These are phyloP conservation scores for Sporothrix pallida DNA, from an alignment of 2,329 filamentous ascomycete species.

Conservation along the genomic window DNA sequence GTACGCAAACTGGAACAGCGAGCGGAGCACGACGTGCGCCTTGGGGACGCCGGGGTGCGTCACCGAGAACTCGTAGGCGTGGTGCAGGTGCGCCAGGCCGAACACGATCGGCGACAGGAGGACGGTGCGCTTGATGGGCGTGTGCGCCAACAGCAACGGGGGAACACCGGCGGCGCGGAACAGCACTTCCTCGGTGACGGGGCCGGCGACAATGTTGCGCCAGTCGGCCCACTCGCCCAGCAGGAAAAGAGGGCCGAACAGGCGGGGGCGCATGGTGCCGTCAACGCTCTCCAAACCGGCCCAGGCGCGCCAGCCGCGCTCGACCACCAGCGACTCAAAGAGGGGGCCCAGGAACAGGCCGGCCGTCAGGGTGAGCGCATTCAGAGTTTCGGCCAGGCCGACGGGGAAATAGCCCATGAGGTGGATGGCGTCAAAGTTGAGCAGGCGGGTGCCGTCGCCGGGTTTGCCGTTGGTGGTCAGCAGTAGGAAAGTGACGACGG, in stretches of 20 bases:
- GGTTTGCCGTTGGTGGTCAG: constrained; percentile 61
- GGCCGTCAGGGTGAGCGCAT: constrained; percentile 71
- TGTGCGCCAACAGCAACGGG: constrained; percentile 74
- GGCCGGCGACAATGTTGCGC: constrained; percentile 86
- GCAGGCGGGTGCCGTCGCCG: constrained; percentile 45
- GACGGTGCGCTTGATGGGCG: constrained; percentile 65
- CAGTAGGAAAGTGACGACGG: constrained; percentile 69
- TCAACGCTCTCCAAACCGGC: constrained; percentile 42
- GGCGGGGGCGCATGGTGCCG: constrained; percentile 38
- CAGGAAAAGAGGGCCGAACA: constrained; percentile 55
- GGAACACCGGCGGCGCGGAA: constrained; percentile 89
- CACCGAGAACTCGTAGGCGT: constrained; percentile 92
- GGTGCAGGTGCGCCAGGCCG: constrained; percentile 90
- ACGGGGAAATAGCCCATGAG: constrained; percentile 83
- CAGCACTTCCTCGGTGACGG: constrained; percentile 89
- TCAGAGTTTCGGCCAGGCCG: constrained; percentile 66
- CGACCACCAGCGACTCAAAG: constrained; percentile 77
- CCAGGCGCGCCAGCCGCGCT: constrained; percentile 73
- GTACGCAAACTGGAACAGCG: constrained; percentile 83
- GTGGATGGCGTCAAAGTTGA: constrained; percentile 59
- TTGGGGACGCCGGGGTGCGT: constrained; percentile 74
- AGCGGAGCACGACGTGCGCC: constrained; percentile 68
- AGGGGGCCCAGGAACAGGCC: constrained; percentile 84
- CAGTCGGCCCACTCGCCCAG: constrained; percentile 79
- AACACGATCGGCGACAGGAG: constrained; percentile 88